A percentile compares a stretch with the other conserved stretches of the same genome.
These are phyloP conservation scores for Tylopilus balloui DNA, from an alignment of 768 basidiomycete genomes.

Conservation along the genomic window DNA sequence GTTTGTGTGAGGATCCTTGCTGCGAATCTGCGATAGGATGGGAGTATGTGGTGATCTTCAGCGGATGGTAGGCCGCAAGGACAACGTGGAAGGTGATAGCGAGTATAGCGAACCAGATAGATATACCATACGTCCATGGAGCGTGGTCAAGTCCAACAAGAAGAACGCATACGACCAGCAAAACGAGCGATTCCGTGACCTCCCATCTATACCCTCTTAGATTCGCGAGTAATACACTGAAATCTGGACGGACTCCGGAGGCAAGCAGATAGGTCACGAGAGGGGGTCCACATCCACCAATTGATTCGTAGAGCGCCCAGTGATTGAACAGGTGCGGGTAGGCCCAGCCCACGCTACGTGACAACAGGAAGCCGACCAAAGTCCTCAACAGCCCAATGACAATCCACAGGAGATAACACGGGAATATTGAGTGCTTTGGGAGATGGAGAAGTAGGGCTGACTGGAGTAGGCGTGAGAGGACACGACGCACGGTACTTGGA, in stretches of 20 bases:
- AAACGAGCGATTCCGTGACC: slow-evolving; percentile 8
- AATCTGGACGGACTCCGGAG: slow-evolving; percentile 14
- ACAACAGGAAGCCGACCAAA: slow-evolving; percentile 20
- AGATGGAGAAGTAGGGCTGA: slow-evolving; percentile 13
- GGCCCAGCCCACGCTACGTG: slow-evolving; percentile 34
- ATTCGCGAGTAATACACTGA: not conserved
- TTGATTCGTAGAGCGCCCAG: slow-evolving; percentile 37
- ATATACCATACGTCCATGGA: slow-evolving; percentile 38
- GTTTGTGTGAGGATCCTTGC: not conserved
- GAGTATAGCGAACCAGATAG: slow-evolving; percentile 24
- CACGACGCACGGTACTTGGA: slow-evolving; percentile 20
- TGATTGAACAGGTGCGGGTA: slow-evolving; percentile 38
- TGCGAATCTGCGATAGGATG: not conserved
- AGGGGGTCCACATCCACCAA: slow-evolving; percentile 36
- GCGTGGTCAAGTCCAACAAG: slow-evolving; percentile 31
- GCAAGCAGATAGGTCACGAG: slow-evolving; percentile 23
- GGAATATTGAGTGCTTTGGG: slow-evolving; percentile 1
- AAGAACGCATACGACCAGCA: slow-evolving; percentile 9
- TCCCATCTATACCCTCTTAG: slow-evolving; percentile 16
- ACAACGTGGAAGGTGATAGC: slow-evolving; percentile 13
- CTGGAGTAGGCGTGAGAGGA: slow-evolving; percentile 22
- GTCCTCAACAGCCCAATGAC: slow-evolving; percentile 17
- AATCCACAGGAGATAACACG: slow-evolving; percentile 24
- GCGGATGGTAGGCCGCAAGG: not conserved
- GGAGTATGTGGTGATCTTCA: not conserved